A percentile compares a stretch with the other conserved stretches of the same genome.
Evolutionary conservation across 1,139 yeast genomes (phyloP).

Genomic region (Diutina rugosa): DNA sequence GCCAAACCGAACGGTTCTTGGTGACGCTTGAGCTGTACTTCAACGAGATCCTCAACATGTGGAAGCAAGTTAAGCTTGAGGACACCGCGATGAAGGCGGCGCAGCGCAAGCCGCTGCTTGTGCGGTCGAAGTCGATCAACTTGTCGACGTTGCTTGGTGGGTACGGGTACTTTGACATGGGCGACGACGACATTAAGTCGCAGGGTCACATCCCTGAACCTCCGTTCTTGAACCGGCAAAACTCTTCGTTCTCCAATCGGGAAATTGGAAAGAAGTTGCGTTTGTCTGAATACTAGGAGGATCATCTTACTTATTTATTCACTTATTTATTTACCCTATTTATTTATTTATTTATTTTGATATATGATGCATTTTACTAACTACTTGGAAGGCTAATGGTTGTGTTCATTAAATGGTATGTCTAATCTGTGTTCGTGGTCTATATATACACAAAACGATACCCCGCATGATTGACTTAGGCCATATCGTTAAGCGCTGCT

Average conservation of each 20-base stretch:
- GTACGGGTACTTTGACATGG: slow-evolving; percentile 66
- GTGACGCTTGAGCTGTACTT: slow-evolving; percentile 62
- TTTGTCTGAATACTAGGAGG: slow-evolving; percentile 48
- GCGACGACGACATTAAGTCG: slow-evolving; percentile 56
- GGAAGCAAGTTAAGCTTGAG: slow-evolving; percentile 24
- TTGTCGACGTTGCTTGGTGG: slow-evolving; percentile 56
- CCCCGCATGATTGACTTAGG: not conserved
- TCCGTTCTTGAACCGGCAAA: slow-evolving; percentile 32
- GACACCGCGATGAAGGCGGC: not conserved
- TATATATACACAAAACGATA: not conserved
- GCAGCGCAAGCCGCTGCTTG: not conserved
- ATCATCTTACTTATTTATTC: too few species aligned
- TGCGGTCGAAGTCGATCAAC: slow-evolving; percentile 3
- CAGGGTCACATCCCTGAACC: slow-evolving; percentile 64
- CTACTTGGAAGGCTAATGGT: not conserved
- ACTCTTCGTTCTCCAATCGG: slow-evolving; percentile 36
- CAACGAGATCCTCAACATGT: slow-evolving; percentile 47
- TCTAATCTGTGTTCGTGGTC: not conserved
- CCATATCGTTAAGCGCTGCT: slow-evolving; percentile 23
- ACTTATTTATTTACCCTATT: not conserved
- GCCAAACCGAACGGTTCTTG: slow-evolving; percentile 76
- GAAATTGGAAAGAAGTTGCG: slow-evolving; percentile 67
- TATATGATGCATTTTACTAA: not conserved
- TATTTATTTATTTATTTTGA: not conserved
- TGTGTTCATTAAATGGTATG: not conserved